Evolutionary conservation across 2,329 filamentous ascomycete genomes (phyloP).

Genomic region (Colletotrichum sidae): DNA sequence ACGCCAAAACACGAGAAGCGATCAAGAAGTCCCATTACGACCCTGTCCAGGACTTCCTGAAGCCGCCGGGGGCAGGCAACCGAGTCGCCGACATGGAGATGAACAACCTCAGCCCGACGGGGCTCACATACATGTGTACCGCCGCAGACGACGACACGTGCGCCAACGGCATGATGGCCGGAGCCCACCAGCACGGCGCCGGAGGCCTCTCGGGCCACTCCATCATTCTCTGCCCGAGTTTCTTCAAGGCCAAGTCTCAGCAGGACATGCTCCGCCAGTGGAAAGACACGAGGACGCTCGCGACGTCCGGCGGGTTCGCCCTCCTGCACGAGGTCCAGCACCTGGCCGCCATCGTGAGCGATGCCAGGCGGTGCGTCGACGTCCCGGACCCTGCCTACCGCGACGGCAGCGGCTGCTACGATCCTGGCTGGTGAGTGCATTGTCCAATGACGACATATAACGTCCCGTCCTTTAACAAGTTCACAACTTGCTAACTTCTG

Average conservation of each 20-base stretch:
- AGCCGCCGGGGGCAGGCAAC: not conserved
- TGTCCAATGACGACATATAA: no score
- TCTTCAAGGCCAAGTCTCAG: not conserved
- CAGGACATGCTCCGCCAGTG: constrained; percentile 10
- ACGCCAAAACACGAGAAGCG: not conserved
- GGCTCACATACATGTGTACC: constrained; percentile 16
- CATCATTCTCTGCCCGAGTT: not conserved
- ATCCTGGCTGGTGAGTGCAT: not conserved
- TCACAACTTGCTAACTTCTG: not conserved
- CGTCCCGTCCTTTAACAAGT: no score
- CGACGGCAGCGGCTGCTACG: constrained; percentile 11
- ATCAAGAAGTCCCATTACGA: constrained; percentile 13
- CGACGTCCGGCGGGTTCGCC: not conserved
- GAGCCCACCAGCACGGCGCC: constrained; percentile 2
- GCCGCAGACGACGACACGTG: not conserved
- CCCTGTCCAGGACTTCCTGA: not conserved
- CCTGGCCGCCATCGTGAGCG: constrained; percentile 2
- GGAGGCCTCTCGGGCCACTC: constrained; percentile 6
- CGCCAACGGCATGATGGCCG: not conserved
- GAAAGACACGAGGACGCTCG: not conserved
- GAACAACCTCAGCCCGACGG: constrained; percentile 18
- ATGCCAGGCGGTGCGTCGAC: constrained; percentile 4
- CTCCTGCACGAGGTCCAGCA: constrained; percentile 16
- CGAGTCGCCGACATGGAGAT: not conserved
- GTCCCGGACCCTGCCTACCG: not conserved